Conservation (phyloP, 139 green algal species). For the Desmodesmus armatus region DNA sequence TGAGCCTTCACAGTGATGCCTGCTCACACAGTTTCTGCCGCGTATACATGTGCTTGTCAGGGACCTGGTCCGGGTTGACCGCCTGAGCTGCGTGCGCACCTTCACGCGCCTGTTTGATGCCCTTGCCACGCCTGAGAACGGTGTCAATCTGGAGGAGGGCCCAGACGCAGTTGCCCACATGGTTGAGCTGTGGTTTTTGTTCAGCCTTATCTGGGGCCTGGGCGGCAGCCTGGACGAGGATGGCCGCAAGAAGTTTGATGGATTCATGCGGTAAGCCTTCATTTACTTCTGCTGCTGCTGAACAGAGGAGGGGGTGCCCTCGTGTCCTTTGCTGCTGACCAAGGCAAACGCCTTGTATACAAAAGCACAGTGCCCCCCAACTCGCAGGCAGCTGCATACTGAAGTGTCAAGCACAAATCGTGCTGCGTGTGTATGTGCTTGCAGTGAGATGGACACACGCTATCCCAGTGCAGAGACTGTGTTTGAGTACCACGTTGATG, state of each 20-base stretch:
- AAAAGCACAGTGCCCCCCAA: not conserved
- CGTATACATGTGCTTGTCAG: constrained; percentile 38
- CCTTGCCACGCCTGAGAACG: constrained; percentile 72
- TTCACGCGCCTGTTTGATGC: constrained; percentile 83
- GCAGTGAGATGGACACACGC: constrained; percentile 65
- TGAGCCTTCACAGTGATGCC: too few species aligned
- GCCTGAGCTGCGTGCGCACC: constrained; percentile 74
- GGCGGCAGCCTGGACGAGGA: constrained; percentile 80
- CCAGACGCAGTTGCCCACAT: constrained; percentile 64
- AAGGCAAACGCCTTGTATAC: not conserved
- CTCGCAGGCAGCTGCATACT: not conserved
- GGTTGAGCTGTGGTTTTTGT: constrained; percentile 88
- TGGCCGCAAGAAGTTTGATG: constrained; percentile 77
- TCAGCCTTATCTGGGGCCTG: constrained; percentile 87
- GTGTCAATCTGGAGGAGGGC: constrained; percentile 59
- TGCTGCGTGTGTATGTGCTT: too few species aligned
- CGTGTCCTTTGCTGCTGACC: too few species aligned
- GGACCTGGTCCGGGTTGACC: constrained; percentile 81
- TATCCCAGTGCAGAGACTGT: constrained; percentile 79
- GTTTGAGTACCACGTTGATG: constrained; percentile 85
- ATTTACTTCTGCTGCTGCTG: not conserved
- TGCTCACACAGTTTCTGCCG: too few species aligned
- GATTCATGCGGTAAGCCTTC: constrained; percentile 56
- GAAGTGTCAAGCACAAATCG: not conserved
- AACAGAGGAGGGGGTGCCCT: not conserved